Conservation (phyloP, 2,329 filamentous ascomycete species). For the Thelonectria rubi region DNA sequence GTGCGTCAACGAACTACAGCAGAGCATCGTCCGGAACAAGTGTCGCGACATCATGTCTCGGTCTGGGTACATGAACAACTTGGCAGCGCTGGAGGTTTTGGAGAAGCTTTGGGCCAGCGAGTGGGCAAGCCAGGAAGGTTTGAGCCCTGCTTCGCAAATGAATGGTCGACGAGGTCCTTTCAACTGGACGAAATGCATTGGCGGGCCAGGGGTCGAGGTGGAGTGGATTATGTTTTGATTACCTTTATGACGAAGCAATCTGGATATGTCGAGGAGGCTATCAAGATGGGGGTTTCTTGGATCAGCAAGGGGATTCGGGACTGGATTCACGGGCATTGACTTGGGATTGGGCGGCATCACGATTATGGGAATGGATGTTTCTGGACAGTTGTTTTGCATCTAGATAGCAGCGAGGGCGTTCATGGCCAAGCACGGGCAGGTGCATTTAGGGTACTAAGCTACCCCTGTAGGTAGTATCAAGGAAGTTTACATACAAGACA, state of each 20-base stretch:
- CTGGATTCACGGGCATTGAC: not conserved
- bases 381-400: constrained; percentile 8
- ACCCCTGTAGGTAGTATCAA: constrained; percentile 19
- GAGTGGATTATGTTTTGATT: constrained; percentile 73
- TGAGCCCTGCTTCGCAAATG: constrained; percentile 45
- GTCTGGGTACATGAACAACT: constrained; percentile 93
- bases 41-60: constrained; percentile 88
- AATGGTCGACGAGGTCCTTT: constrained; percentile 60
- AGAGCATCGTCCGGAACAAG: constrained; percentile 79
- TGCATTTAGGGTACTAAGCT: constrained; percentile 15
- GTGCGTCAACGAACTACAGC: constrained; percentile 82
- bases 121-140: constrained; percentile 50
- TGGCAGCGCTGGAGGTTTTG: constrained; percentile 83
- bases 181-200: constrained; percentile 67
- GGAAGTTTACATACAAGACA: constrained; percentile 20
- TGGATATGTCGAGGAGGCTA: constrained; percentile 31
- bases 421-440: constrained; percentile 16
- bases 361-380: constrained; percentile 1
- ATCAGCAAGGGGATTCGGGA: constrained; percentile 1
- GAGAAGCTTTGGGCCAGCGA: constrained; percentile 82
- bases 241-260: constrained; percentile 25
- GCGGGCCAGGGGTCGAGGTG: constrained; percentile 64
- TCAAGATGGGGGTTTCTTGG: constrained; percentile 4
- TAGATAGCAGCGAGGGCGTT: constrained; percentile 23
- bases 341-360: not conserved